A percentile compares a stretch with the other conserved stretches of the same genome.
Conservation (phyloP, 495 filamentous ascomycete species). For the Penicillium pulvis region DNA sequence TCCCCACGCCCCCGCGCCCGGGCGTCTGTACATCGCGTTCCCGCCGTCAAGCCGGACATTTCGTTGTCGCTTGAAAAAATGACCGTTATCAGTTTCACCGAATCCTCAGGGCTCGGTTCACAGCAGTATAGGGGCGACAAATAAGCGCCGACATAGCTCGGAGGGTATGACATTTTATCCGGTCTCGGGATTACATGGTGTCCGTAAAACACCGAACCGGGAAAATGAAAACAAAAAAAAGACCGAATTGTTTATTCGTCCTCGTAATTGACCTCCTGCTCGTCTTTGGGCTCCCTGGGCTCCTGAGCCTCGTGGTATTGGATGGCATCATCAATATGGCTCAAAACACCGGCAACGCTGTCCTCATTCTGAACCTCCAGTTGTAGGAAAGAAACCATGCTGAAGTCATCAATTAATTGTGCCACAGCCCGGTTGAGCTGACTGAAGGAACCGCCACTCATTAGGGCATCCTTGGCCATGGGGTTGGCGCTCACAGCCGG, state of each 20-base stretch:
- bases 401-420: constrained; percentile 90
- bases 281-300: constrained; percentile 81
- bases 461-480: constrained; percentile 60
- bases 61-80: background rate
- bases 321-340: constrained; percentile 95
- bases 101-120: background rate
- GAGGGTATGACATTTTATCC: background rate
- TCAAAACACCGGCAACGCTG: constrained; percentile 85
- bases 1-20: constrained; percentile 2
- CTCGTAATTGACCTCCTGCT: constrained; percentile 67
- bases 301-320: constrained; percentile 97
- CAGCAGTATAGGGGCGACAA: background rate
- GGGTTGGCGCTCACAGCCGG: constrained; percentile 51
- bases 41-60: background rate
- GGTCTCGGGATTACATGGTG: constrained; percentile 1
- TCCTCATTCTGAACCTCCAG: constrained; percentile 91
- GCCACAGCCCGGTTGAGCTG: constrained; percentile 83
- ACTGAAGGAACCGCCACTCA: constrained; percentile 78
- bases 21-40: background rate
- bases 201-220: background rate
- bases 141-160: background rate
- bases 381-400: constrained; percentile 93
- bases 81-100: background rate
- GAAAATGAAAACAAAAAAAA: constrained; percentile 3
- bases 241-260: constrained; percentile 35